Evolutionary conservation across 441 rosid species (phyloP).

Genomic region (Metrosideros polymorpha): DNA sequence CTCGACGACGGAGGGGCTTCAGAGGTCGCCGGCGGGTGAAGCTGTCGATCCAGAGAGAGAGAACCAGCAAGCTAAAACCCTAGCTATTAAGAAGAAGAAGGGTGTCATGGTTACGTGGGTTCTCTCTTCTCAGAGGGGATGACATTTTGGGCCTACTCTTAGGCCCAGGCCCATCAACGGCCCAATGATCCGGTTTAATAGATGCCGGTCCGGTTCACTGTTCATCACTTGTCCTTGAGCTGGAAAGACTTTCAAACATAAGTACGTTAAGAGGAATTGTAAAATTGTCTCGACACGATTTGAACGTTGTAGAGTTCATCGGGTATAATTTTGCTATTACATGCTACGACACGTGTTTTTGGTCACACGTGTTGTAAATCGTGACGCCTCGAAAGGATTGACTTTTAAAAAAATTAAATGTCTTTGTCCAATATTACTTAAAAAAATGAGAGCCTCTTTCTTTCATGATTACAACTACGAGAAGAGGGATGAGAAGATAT

Average conservation of each 20-base stretch:
- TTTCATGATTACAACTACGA: accelerated
- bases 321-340: not conserved
- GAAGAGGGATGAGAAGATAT: not conserved
- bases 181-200: not conserved
- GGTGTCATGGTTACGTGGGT: not conserved
- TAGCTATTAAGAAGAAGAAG: not conserved
- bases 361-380: accelerated
- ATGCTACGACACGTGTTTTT: not conserved
- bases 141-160: not conserved
- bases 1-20: not conserved
- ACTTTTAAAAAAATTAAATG: not conserved
- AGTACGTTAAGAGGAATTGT: not conserved
- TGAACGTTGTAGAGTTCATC: not conserved
- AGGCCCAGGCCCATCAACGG: not conserved
- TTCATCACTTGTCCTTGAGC: not conserved
- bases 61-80: not conserved
- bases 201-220: not conserved
- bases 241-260: not conserved
- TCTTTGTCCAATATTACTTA: not conserved
- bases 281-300: not conserved
- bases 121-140: not conserved
- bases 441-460: not conserved
- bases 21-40: not conserved
- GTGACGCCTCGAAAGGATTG: accelerated
- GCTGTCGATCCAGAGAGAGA: not conserved